Conservation (phyloP, 2,329 filamentous ascomycete genomes). For the Pseudogymnoascus pannorum region DNA sequence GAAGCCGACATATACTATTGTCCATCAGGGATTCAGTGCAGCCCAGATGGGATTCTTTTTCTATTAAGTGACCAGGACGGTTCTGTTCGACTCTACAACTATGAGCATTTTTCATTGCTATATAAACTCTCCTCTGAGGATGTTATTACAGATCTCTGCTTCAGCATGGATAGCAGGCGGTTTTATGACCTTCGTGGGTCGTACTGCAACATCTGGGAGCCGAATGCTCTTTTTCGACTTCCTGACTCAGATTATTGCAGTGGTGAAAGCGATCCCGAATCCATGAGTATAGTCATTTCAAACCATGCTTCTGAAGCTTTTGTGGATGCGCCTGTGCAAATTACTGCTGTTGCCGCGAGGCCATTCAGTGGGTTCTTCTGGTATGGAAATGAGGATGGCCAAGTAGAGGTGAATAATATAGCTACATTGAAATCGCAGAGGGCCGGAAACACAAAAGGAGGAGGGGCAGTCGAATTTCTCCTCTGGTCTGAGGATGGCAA, state of each 20-base stretch:
- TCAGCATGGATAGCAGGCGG: slow-evolving; percentile 19
- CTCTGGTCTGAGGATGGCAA: not conserved
- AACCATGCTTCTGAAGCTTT: slow-evolving; percentile 8
- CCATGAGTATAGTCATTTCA: not conserved
- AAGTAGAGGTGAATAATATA: not conserved
- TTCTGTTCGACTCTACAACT: slow-evolving; percentile 12
- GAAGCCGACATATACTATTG: not conserved
- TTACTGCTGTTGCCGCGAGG: slow-evolving; percentile 11
- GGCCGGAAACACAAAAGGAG: not conserved
- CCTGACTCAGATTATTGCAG: slow-evolving; percentile 12
- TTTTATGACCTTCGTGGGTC: slow-evolving; percentile 20
- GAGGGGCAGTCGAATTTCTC: not conserved
- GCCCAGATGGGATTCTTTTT: slow-evolving; percentile 15
- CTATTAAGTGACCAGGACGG: slow-evolving; percentile 10
- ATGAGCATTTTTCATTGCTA: slow-evolving; percentile 12
- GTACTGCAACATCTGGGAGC: slow-evolving; percentile 24
- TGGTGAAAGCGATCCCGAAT: not conserved
- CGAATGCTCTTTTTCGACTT: slow-evolving; percentile 18
- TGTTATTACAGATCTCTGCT: slow-evolving; percentile 12
- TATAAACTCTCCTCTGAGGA: slow-evolving; percentile 13
- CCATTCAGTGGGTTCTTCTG: not conserved
- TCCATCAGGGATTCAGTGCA: slow-evolving; percentile 5
- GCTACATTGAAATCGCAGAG: not conserved
- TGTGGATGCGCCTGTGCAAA: not conserved
- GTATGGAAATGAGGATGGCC: slow-evolving; percentile 11